Evolutionary conservation across 2,329 filamentous ascomycete genomes (phyloP).

Genomic region (Colletotrichum sp.): DNA sequence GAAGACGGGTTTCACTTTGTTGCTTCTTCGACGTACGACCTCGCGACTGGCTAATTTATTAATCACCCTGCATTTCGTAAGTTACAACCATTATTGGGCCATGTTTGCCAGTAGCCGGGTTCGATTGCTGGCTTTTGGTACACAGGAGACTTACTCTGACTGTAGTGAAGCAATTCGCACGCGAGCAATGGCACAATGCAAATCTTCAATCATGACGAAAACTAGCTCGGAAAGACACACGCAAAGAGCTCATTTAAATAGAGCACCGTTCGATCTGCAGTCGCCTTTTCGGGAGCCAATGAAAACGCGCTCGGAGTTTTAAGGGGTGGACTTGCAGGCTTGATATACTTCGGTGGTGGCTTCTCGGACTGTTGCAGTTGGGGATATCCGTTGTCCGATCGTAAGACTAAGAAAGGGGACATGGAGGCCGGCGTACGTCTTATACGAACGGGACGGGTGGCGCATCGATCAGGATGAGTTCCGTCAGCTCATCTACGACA

Average conservation of each 20-base stretch:
- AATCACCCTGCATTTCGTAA: background rate
- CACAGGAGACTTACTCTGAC: constrained; percentile 44
- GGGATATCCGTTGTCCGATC: constrained; percentile 35
- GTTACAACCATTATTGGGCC: background rate
- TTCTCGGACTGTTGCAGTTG: constrained; percentile 24
- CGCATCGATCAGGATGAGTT: constrained; percentile 1
- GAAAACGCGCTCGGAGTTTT: constrained; percentile 11
- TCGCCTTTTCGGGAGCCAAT: constrained; percentile 1
- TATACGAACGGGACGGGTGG: constrained; percentile 6
- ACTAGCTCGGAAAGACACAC: background rate
- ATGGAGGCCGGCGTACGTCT: constrained; percentile 2
- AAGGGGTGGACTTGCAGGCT: constrained; percentile 9
- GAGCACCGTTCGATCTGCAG: background rate
- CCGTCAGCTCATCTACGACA: constrained; percentile 1
- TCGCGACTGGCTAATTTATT: background rate
- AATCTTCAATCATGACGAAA: constrained; percentile 40
- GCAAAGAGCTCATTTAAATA: constrained; percentile 8
- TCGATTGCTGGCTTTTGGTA: background rate
- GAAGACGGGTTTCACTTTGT: constrained; percentile 28
- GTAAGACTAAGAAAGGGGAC: background rate
- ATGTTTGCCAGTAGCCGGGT: background rate
- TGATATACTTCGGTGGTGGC: constrained; percentile 17
- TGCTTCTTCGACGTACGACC: constrained; percentile 27
- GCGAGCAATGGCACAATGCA: constrained; percentile 46
- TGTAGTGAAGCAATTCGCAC: constrained; percentile 53